Base-by-base conservation (phyloP, 768 basidiomycete species). In the Calvatia gigantea region DNA sequence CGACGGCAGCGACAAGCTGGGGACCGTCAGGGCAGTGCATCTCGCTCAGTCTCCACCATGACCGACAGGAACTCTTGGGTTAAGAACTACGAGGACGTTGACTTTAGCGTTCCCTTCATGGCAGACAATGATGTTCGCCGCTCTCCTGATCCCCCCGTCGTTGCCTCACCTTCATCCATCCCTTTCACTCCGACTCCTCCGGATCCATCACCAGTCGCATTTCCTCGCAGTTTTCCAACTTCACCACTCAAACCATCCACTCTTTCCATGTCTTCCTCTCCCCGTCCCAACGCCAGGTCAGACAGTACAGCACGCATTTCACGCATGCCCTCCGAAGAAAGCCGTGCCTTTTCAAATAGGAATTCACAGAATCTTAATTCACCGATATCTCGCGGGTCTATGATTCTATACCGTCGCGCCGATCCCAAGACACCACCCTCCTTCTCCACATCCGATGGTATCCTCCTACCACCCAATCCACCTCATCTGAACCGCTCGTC, bases 401-500 rank as follows among this genome's bases (percentile, higher is more conserved):
- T 74, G 71, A 70, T 73, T 23, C 66, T 74, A 0, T 74, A 74
- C 46, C 68, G 69, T 33, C 62, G 60, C 31, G 67, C 66, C 21
- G 70, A 65, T 39, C 44, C 58, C 4, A 45, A 52, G 21, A 48
- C 43, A 1, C n/a, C 51, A 2, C 28, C 45, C 4, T 38, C 56
- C 9, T 5, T 47, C 28, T 12, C 50, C 6, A 6, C 19, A n/a
- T 12, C 41, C 1, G 25, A 50, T 25, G 41, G 41, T 12, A 29
- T 43, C 35, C 51, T 39, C 42, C 19, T 51, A 7, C 39, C 53
- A 27, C 38, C 44, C 23, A 32, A 48, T 7, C 56, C 37, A 17
- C 41, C 61, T 31, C n/a, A 39, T 33, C 21, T 47, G 27, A 60
- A 60, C 21, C 58, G 69, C 0, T 46, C 35, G 23, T 68, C 65